phyloP scores from a whole-genome alignment of 202 grass and related monocot species.

The Setaria italica region DNA sequence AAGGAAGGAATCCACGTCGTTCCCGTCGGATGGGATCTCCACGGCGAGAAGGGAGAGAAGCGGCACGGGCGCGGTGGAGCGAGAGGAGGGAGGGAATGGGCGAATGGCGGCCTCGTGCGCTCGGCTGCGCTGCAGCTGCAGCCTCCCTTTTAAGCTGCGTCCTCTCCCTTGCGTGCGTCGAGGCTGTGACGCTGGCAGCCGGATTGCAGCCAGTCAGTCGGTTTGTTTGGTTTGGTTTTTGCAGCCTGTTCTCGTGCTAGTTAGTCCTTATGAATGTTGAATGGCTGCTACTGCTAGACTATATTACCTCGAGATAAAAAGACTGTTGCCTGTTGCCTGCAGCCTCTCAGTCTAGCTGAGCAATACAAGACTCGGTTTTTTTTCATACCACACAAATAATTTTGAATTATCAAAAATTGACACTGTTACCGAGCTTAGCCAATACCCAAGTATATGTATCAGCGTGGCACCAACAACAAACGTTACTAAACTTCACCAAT shows the following conservation, averaged over 20 bases:
- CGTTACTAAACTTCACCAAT: background rate
- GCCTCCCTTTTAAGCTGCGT: background rate
- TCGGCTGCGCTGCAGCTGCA: background rate
- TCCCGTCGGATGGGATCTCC: background rate
- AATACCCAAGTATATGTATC: no score
- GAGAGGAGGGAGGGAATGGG: background rate
- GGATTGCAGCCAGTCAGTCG: background rate
- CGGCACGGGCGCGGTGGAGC: background rate
- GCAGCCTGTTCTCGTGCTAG: background rate
- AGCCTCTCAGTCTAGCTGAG: background rate
- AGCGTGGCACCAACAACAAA: fast-evolving
- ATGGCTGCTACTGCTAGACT: background rate
- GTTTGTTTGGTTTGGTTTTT: background rate
- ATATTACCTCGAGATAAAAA: no score
- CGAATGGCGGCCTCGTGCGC: background rate
- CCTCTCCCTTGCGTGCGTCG: background rate
- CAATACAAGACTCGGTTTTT: background rate
- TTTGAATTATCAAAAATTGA: background rate
- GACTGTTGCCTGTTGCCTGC: no score
- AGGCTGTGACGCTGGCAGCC: background rate
- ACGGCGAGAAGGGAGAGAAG: background rate
- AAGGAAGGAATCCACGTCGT: constrained; percentile 15
- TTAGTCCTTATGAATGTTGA: background rate
- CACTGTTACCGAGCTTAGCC: background rate
- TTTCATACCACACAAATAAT: background rate